Evolutionary conservation across 202 grass and related monocot genomes (phyloP), one percentile per base, ranked within the genome.

Genomic region (Carex arenaria): DNA sequence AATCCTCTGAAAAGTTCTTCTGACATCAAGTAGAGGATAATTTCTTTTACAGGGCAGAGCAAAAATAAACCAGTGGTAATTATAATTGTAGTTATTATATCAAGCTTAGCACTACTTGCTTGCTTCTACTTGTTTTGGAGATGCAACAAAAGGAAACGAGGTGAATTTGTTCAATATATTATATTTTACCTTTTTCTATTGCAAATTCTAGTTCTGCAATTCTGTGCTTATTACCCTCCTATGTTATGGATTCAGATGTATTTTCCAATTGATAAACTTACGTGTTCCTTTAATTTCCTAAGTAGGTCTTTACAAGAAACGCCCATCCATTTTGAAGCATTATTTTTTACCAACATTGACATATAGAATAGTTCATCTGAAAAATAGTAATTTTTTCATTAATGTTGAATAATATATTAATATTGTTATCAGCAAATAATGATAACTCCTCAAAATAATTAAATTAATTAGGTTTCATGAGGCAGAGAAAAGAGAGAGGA

Each of bases 61-160:
- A 79, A 69, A 13, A 87, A 79, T 72, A 7, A 59, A 30, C 8
- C 38, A 51, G 53, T 15, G 19, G 82, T 72, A 47, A 17, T 68
- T 34, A 84, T 84, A 88, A 68, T 42, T 59, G 45, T 88, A 64
- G 67, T 61, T 62, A 47, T 79, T 61, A 61, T 88, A 28, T 64
- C 28, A 26, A 40, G 20, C 36, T 63, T 72, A 22, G n/a, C 64
- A 62, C 62, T 85, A 40, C 55, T 83, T n/a, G 87, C 18, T 61
- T 86, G 69, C 70, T 70, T 85, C 78, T 86, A 63, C 40, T 49
- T 89, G 10, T 78, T 34, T 23, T 72, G 84, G 83, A 89, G 61
- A 67, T 89, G 36, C 70, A 78, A 18, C 15, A 69, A 60, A 67
- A 83, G 79, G 83, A 85, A 49, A 71, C 71, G 51, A 83, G 79